Base-by-base conservation (phyloP, 176 grass and related monocot species). In the Luzula sylvatica region DNA sequence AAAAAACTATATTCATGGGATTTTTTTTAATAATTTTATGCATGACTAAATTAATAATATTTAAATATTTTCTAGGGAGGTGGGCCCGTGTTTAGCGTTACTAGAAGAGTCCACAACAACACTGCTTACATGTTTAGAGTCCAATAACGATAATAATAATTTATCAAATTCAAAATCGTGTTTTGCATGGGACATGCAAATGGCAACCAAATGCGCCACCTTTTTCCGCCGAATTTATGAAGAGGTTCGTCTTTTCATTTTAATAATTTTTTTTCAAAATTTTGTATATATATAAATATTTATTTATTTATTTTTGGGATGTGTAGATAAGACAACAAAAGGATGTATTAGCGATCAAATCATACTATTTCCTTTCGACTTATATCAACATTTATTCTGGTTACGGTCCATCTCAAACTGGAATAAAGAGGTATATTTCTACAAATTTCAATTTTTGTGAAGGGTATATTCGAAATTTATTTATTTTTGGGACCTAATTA, bases 251-350 rank as follows among this genome's bases (percentile, higher is more conserved):
- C 26, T 52, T 20, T 67, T 35, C 1, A 5, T 13, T 13, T 2
- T n/a, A 4, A 20, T 30, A 15, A 42, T 8, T 15, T 19, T 7
- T 53, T 30, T 53, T n/a, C 28, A n/a, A n/a, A n/a, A n/a, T n/a
- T n/a, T n/a, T n/a, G n/a, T 11, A 11, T 5, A 32, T 19, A 25
- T 20, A 52, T 65, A 19, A 28, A 65, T n/a, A 15, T 44, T 45
- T 61, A 8, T 23, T 46, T 66, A 42, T 30, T 17, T 72, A 55
- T 12, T 61, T 25, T 35, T 61, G 72, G 4, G 67, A 29, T 25
- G 72, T 79, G 50, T 67, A 96, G 90, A 96, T 96, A 80, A 87
- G 90, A 63, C 90, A 96, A 29, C 90, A 88, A 69, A 96, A 78
- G 50, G 83, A 89, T 68, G 62, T 72, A 41, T 46, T 88, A 39